Base-by-base conservation (phyloP, 129 eudicot genomes). In the Mikania micrantha region DNA sequence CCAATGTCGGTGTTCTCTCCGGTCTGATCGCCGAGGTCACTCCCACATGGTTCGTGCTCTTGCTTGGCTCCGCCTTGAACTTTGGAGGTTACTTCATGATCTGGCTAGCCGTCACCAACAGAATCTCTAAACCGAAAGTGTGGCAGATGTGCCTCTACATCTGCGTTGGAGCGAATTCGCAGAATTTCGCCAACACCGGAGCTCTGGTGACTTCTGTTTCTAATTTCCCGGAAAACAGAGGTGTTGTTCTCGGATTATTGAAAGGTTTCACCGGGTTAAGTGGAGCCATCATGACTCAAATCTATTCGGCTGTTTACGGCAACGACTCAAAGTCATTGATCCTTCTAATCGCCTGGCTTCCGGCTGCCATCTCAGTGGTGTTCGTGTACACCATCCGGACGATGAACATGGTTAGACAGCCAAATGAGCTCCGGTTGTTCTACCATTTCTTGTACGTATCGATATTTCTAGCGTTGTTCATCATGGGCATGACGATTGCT, bases 261-360 rank as follows among this genome's bases (percentile, higher is more conserved):
- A 91, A 85, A 57, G 97, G 97, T 0, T 91, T 85, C 63, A 88
- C 87, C 2, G 97, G 97, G 0, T 50, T 87, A 39, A 91, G 96
- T 69, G 96, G 97, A 1, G 96, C 97, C 0, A 91, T 91, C 5
- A 78, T 88, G 25, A 85, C 96, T 2, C 97, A 88, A 24, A 65
- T 91, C 4, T 91, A 70, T 24, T 75, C 69, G 16, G 88, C 90
- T 2, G 58, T 88, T 32, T 88, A 91, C 19, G 90, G 85, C 0
- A 45, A 81, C 17, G 76, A 91, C 32, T 60, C 93, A 0, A 83
- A 83, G 64, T 74, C 86, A 4, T 60, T 91, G 4, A 91, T 91
- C n/a, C 28, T 91, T 36, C 59, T 91, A 0, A 88, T 91, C 20
- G 96, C 66, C 4, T 88, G 94, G 93, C 77, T 91, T 5, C 96